Conservation (phyloP, 1,284 basidiomycete species). For the Sparassis latifolia region DNA sequence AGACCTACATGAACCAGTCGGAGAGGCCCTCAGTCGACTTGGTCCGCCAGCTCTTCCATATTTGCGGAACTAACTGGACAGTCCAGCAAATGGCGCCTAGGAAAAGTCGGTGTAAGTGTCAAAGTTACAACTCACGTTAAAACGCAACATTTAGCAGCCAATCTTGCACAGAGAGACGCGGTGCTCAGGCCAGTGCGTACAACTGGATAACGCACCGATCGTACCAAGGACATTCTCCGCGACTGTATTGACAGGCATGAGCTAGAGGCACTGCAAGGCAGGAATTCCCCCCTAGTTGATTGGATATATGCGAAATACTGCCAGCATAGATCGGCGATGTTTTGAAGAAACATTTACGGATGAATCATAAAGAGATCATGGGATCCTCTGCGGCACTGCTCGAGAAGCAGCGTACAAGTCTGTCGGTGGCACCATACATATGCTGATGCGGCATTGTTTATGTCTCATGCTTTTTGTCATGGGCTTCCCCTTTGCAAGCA, state of each 20-base stretch:
- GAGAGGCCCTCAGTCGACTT: constrained; percentile 74
- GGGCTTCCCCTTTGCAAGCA: too few relatives aligned
- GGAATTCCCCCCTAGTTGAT: too few relatives aligned
- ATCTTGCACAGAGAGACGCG: not conserved
- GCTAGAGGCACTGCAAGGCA: too few relatives aligned
- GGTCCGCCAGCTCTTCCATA: constrained; percentile 68
- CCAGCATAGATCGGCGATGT: too few relatives aligned
- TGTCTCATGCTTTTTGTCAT: too few relatives aligned
- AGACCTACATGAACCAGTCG: constrained; percentile 52
- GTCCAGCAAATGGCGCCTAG: constrained; percentile 66
- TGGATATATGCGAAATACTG: too few relatives aligned
- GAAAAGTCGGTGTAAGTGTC: not conserved
- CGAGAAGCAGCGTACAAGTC: too few relatives aligned
- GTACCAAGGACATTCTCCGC: constrained; percentile 60
- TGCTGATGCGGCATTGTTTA: too few relatives aligned
- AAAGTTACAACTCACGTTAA: not conserved
- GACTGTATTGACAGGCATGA: constrained; percentile 33
- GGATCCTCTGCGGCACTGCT: too few relatives aligned
- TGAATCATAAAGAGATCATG: too few relatives aligned
- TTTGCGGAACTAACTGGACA: constrained; percentile 67
- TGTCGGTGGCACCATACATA: too few relatives aligned
- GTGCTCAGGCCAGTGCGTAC: not conserved
- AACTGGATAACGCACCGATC: constrained; percentile 32
- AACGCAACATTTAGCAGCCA: not conserved
- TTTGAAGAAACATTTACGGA: too few relatives aligned